phyloP scores from a whole-genome alignment of 306 rosid genomes.

The Heteromeles arbutifolia region DNA sequence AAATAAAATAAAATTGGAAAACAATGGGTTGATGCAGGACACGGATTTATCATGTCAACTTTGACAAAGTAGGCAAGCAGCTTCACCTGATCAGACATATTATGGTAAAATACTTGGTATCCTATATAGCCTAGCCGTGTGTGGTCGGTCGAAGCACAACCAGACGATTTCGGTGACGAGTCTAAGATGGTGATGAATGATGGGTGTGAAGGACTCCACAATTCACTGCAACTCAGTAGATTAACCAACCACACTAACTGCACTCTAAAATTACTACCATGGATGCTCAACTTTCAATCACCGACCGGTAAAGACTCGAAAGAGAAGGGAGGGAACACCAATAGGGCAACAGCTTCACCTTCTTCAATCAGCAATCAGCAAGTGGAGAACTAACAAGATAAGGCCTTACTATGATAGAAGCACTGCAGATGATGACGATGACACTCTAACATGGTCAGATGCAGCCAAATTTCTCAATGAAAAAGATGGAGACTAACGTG shows the following conservation, averaged over 20 bases:
- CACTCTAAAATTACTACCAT: neutral
- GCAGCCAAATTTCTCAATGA: constrained; percentile 15
- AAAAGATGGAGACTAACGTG: constrained; percentile 4
- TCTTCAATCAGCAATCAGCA: constrained; percentile 20
- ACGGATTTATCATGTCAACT: no score
- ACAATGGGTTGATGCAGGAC: no score
- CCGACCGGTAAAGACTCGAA: neutral
- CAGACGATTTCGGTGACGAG: neutral
- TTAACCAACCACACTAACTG: neutral
- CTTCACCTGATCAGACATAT: no score
- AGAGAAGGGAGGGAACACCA: neutral
- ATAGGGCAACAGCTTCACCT: constrained; percentile 7
- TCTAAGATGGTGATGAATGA: neutral
- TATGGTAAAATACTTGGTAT: neutral
- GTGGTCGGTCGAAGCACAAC: neutral
- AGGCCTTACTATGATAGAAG: constrained; percentile 3
- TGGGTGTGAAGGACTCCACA: neutral
- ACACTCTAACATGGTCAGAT: constrained; percentile 1
- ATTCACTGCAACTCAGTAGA: neutral
- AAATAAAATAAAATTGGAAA: no score
- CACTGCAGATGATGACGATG: constrained; percentile 11
- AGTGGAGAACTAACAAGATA: constrained; percentile 1
- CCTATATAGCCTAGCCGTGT: neutral
- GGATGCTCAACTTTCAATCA: neutral
- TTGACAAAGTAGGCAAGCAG: neutral